These are phyloP conservation scores for Zopfia rhizophila DNA, from an alignment of 2,329 filamentous ascomycete species.

Conservation along the genomic window DNA sequence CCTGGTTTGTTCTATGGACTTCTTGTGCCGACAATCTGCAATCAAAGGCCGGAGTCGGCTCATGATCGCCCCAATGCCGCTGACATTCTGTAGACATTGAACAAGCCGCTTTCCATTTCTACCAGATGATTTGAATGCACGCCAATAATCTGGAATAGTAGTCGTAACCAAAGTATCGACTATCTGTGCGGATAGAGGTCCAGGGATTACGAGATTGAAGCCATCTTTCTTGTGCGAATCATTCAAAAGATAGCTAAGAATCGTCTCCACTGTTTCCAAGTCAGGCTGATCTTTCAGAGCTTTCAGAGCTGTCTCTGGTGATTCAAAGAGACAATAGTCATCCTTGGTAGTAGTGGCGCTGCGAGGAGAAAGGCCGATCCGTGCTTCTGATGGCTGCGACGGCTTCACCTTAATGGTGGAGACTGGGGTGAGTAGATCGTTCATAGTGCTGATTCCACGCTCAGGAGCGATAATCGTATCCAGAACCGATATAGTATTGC, in stretches of 20 bases:
- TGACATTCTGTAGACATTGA: constrained; percentile 74
- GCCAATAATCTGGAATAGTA: constrained; percentile 87
- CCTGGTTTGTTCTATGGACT: constrained; percentile 41
- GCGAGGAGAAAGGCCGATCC: constrained; percentile 20
- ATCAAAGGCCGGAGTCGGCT: constrained; percentile 74
- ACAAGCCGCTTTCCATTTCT: constrained; percentile 62
- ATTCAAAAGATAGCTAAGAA: constrained; percentile 63
- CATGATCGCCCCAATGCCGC: constrained; percentile 80
- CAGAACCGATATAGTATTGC: too few relatives aligned
- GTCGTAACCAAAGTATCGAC: constrained; percentile 77
- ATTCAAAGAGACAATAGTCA: too few relatives aligned
- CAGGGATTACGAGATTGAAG: constrained; percentile 71
- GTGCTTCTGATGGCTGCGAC: constrained; percentile 24
- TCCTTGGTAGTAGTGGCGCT: background rate
- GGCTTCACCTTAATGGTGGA: constrained; percentile 49
- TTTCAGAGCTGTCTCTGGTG: constrained; percentile 65
- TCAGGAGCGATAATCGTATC: constrained; percentile 4
- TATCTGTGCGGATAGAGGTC: constrained; percentile 77
- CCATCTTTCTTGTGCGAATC: constrained; percentile 31
- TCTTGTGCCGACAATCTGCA: constrained; percentile 45
- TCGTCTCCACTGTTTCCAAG: constrained; percentile 64
- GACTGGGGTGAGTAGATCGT: constrained; percentile 60
- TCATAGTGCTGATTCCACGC: constrained; percentile 51
- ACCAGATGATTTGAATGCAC: constrained; percentile 61
- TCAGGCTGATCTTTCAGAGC: constrained; percentile 71